A percentile compares a stretch with the other conserved stretches of the same genome.
Conservation (phyloP, 257 asterid species). For the Marsdenia floribunda region DNA sequence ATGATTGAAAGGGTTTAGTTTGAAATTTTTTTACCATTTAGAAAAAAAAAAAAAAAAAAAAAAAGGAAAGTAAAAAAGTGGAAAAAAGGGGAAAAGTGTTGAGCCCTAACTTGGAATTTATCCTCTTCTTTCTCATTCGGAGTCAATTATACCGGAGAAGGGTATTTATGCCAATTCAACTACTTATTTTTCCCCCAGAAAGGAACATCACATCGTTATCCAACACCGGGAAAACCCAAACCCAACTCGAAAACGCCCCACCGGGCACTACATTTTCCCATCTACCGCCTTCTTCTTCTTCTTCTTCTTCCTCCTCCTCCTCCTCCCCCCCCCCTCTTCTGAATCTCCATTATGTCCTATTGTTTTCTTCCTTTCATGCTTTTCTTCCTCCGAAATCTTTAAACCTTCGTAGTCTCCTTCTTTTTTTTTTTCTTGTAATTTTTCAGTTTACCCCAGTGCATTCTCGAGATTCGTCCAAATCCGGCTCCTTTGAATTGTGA, state of each 20-base stretch:
- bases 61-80: too few species aligned
- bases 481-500: conserved; percentile 24
- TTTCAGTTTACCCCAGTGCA: not conserved
- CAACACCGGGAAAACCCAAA: conserved; percentile 24
- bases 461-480: conserved; percentile 25
- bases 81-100: too few species aligned
- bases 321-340: not conserved
- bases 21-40: not conserved
- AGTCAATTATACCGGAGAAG: not conserved
- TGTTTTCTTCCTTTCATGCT: conserved; percentile 25
- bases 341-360: conserved; percentile 5
- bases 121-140: not conserved
- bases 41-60: not conserved
- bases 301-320: conserved; percentile 15
- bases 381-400: conserved; percentile 36
- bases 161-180: not conserved
- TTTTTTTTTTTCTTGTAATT: conserved; percentile 7
- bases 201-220: conserved; percentile 21
- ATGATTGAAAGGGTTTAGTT: not conserved
- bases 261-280: not conserved
- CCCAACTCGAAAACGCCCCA: not conserved
- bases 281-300: conserved; percentile 14
- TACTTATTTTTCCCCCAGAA: conserved; percentile 14
- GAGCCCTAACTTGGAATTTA: not conserved
- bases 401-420: not conserved